Percentiles rank a stretch among this genome's conserved stretches.
Conservation (phyloP, 768 basidiomycete species). For the Amyloporia xantha region DNA sequence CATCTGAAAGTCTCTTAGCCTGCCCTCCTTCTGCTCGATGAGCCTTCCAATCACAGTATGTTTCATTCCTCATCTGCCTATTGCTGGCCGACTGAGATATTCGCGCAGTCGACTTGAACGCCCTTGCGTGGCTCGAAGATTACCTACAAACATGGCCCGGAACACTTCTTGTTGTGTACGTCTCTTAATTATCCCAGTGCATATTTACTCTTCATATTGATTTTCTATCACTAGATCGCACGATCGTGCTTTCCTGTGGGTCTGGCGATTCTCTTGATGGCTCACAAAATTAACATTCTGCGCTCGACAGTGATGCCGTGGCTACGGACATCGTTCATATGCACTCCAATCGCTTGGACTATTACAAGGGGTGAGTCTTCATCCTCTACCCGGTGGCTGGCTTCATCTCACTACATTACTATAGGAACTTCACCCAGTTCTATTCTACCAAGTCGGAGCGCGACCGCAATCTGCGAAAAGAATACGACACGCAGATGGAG, state of each 20-base stretch:
- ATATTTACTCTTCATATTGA: neutral
- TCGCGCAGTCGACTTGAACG: slow-evolving; percentile 77
- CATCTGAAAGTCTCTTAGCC: slow-evolving; percentile 38
- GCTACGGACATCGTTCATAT: slow-evolving; percentile 99
- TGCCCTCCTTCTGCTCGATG: slow-evolving; percentile 75
- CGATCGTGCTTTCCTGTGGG: slow-evolving; percentile 91
- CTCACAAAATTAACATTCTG: neutral
- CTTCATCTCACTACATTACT: slow-evolving; percentile 2
- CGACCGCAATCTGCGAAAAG: slow-evolving; percentile 83
- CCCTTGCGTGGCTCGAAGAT: slow-evolving; percentile 95
- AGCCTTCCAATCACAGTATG: slow-evolving; percentile 95
- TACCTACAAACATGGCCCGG: slow-evolving; percentile 94
- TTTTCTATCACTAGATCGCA: slow-evolving; percentile 57
- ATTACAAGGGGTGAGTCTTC: slow-evolving; percentile 86
- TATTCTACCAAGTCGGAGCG: slow-evolving; percentile 98
- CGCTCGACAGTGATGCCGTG: slow-evolving; percentile 66
- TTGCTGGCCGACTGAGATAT: slow-evolving; percentile 2
- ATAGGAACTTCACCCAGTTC: slow-evolving; percentile 94
- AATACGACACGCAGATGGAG: slow-evolving; percentile 94
- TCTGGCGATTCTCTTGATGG: neutral
- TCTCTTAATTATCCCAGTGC: slow-evolving; percentile 7
- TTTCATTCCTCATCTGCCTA: neutral
- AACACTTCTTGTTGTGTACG: slow-evolving; percentile 87
- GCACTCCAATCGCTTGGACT: slow-evolving; percentile 87
- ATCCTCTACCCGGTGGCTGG: neutral